A percentile compares a stretch with the other conserved stretches of the same genome.
These are phyloP conservation scores for Boletellus emodensis DNA, from an alignment of 768 basidiomycete species.

Conservation along the genomic window DNA sequence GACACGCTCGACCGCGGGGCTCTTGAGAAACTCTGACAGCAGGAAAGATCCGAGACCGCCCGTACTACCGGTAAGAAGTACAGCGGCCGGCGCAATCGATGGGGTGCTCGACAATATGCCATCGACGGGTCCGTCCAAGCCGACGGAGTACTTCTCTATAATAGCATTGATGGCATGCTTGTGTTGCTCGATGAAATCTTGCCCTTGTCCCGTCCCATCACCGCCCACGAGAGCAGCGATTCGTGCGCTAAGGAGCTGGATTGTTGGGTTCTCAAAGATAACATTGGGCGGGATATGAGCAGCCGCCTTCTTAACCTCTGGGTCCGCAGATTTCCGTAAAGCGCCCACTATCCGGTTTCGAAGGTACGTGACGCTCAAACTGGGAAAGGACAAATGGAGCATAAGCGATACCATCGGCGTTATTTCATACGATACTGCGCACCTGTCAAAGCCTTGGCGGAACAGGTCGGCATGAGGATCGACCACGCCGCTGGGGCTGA, in stretches of 20 bases:
- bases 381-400: not conserved
- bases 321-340: slow-evolving; percentile 26
- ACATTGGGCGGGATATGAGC: slow-evolving; percentile 25
- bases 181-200: not conserved
- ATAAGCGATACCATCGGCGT: not conserved
- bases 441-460: slow-evolving; percentile 35
- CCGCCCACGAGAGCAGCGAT: slow-evolving; percentile 7
- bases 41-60: slow-evolving; percentile 41
- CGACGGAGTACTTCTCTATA: slow-evolving; percentile 36
- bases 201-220: not conserved
- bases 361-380: slow-evolving; percentile 24
- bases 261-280: slow-evolving; percentile 38
- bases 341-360: slow-evolving; percentile 16
- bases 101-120: slow-evolving; percentile 9
- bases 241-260: slow-evolving; percentile 9
- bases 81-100: not conserved
- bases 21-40: slow-evolving; percentile 28
- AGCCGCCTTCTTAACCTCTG: slow-evolving; percentile 18
- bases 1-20: slow-evolving; percentile 25
- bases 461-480: slow-evolving; percentile 17
- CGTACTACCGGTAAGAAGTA: slow-evolving; percentile 39
- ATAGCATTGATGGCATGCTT: slow-evolving; percentile 30
- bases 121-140: slow-evolving; percentile 14
- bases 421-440: not conserved
- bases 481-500: slow-evolving; percentile 1